phyloP scores from a whole-genome alignment of 768 basidiomycete species.

The Suillus discolor region DNA sequence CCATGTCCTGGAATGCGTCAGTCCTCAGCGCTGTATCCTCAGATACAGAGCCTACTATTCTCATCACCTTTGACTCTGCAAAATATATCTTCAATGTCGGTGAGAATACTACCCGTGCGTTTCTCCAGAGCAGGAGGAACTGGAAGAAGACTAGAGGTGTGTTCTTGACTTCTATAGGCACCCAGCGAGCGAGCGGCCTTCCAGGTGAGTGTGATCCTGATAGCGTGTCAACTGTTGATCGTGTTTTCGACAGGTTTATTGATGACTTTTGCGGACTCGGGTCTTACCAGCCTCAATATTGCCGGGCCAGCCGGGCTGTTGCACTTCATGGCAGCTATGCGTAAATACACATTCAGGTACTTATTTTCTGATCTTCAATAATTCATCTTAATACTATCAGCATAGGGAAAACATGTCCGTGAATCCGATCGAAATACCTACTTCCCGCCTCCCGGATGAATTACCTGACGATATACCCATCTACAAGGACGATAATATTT shows the following conservation, averaged over 20 bases:
- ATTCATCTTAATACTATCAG: background rate
- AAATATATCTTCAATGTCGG: conserved; percentile 90
- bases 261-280: conserved; percentile 80
- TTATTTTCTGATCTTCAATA: conserved; percentile 13
- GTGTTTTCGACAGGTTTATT: conserved; percentile 54
- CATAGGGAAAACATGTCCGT: conserved; percentile 55
- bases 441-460: conserved; percentile 20
- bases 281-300: conserved; percentile 56
- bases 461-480: conserved; percentile 42
- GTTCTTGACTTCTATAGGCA: conserved; percentile 70
- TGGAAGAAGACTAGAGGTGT: conserved; percentile 70
- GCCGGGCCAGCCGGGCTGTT: conserved; percentile 74
- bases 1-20: conserved; percentile 66
- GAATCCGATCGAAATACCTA: conserved; percentile 45
- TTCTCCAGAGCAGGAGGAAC: conserved; percentile 64
- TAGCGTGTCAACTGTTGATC: background rate
- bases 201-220: conserved; percentile 52
- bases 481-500: conserved; percentile 63
- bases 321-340: conserved; percentile 72
- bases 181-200: conserved; percentile 69
- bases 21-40: conserved; percentile 60
- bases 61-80: conserved; percentile 73
- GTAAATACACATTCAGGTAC: conserved; percentile 69
- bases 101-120: conserved; percentile 77
- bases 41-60: conserved; percentile 81